Evolutionary conservation across 176 grass and related monocot genomes (phyloP).

Genomic region (Bolboschoenus planiculmis): DNA sequence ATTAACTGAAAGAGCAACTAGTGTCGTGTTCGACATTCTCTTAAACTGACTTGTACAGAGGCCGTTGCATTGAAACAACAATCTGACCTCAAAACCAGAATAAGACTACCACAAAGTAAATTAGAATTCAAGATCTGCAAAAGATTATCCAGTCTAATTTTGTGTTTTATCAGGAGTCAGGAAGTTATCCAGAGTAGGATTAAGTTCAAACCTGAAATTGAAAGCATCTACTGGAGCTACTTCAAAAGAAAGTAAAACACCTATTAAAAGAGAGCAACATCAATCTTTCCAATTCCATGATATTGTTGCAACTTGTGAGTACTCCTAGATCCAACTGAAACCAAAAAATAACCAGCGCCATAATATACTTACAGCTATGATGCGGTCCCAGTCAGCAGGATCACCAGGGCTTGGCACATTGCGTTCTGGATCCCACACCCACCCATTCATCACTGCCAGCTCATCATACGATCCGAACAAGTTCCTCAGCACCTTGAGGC

Average conservation of each 20-base stretch:
- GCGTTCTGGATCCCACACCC: background rate
- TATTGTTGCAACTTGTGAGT: background rate
- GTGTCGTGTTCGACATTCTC: background rate
- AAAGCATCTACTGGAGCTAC: background rate
- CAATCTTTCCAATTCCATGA: background rate
- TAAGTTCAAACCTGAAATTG: background rate
- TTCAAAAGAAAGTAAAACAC: background rate
- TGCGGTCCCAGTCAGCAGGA: conserved; percentile 3
- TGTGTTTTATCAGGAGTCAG: background rate
- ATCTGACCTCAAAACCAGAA: background rate
- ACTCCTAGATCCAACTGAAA: background rate
- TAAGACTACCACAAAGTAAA: background rate
- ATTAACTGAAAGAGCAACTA: background rate
- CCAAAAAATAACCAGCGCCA: background rate
- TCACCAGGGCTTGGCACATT: conserved; percentile 13
- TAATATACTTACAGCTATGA: conserved; percentile 9
- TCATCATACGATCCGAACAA: conserved; percentile 13
- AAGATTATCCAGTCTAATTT: background rate
- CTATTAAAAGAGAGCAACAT: background rate
- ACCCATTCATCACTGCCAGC: background rate
- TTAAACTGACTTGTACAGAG: background rate
- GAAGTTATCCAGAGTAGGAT: background rate
- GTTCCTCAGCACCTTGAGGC: conserved; percentile 12
- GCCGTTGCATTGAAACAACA: background rate
- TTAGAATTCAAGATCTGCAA: background rate